Base-by-base conservation (phyloP, 306 rosid genomes). In the Cicer yamashitae region DNA sequence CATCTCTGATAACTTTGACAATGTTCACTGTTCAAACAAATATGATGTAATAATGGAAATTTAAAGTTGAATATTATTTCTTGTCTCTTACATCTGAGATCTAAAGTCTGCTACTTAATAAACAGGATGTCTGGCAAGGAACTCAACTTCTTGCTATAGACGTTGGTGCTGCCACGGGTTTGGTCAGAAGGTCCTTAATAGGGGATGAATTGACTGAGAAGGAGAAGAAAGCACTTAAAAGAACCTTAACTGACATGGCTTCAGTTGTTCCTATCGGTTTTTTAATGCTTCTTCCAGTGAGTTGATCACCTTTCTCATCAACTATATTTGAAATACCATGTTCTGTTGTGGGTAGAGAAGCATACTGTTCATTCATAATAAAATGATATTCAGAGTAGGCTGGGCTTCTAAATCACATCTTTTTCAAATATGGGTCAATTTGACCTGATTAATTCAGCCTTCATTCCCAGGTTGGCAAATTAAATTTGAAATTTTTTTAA, bases 61-160 rank as follows among this genome's bases (percentile, higher is more conserved):
- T 45, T 63, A n/a, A 25, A 66, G 48, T 38, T 43, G 46, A 43
- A 43, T 43, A 9, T 62, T 69, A 53, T 51, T 50, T 67, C 8
- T 69, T 74, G 43, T 84, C 44, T 59, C 39, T 22, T 56, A 80
- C 66, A 13, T 68, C 59, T 41, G 81, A 86, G 52, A 63, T 46
- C 50, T 75, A 66, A 72, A 62, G 25, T 40, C 46, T 78, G 53
- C 62, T 76, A 13, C 46, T 54, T 15, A 39, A 71, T 84, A 62
- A 74, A 80, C 90, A 94, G 99, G 97, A 92, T 89, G 96, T 94
- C 57, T 92, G 90, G 97, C 99, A 94, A 87, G 99, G 99, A 81
- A 94, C 99, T 57, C 99, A 92, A 69, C 94, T 94, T 72, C 85
- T 94, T 15, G 99, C 96, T 71, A 84, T 92, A 69, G 99, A 94